Evolutionary conservation across 1,284 basidiomycete genomes (phyloP).

Genomic region (Quambalaria eucalypti): DNA sequence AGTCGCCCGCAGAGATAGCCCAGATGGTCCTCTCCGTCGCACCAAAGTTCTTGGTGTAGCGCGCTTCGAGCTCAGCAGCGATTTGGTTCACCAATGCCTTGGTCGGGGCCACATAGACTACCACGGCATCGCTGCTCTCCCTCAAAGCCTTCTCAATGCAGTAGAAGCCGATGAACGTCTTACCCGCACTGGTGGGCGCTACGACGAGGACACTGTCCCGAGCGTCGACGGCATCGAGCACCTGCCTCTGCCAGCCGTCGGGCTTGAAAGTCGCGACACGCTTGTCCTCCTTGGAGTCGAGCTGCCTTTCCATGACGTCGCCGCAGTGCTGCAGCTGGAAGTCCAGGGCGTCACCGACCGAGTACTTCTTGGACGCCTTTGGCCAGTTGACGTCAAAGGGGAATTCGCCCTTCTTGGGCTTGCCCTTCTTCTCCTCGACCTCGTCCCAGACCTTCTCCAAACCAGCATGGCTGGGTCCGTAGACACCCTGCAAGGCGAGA

Average conservation of each 20-base stretch:
- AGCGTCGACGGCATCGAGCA: constrained; percentile 58
- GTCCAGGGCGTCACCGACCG: constrained; percentile 50
- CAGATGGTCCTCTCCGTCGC: constrained; percentile 55
- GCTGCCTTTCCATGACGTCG: constrained; percentile 62
- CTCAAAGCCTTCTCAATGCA: constrained; percentile 63
- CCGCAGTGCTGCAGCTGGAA: constrained; percentile 65
- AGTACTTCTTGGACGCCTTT: not conserved
- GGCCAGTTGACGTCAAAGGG: constrained; percentile 2
- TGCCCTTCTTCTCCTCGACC: constrained; percentile 2
- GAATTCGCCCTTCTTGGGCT: constrained; percentile 1
- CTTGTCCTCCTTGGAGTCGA: constrained; percentile 57
- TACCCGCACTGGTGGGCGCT: constrained; percentile 53
- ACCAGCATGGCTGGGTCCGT: not conserved
- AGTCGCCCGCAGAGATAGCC: constrained; percentile 63
- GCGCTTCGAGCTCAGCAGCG: constrained; percentile 61
- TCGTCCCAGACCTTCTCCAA: not conserved
- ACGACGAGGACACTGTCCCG: constrained; percentile 59
- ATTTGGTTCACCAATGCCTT: constrained; percentile 58
- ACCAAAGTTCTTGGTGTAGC: constrained; percentile 58
- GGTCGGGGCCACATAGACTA: constrained; percentile 66
- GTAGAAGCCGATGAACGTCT: constrained; percentile 66
- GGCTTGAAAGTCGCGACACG: constrained; percentile 58
- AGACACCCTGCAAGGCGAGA: not conserved
- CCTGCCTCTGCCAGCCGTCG: constrained; percentile 62
- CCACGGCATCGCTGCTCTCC: constrained; percentile 57